Percentiles rank a stretch among this genome's conserved stretches.
These are phyloP conservation scores for Monosporozyma siamensis DNA, from an alignment of 805 yeast species.

Conservation along the genomic window DNA sequence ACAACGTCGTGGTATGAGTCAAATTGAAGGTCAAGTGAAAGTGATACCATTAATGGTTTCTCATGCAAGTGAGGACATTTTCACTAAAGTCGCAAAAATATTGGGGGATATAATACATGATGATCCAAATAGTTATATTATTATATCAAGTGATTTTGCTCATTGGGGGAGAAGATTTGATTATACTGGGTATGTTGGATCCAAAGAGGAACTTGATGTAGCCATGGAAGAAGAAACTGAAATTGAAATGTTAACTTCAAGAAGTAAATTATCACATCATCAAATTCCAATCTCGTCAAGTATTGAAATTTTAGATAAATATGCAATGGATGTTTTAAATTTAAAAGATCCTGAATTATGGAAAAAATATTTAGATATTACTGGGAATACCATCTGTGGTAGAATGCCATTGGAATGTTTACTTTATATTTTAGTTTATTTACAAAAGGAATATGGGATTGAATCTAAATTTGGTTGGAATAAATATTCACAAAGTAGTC, in stretches of 20 bases:
- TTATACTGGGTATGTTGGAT: conserved; percentile 42
- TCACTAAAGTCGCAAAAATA: conserved; percentile 36
- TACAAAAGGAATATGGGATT: conserved; percentile 4
- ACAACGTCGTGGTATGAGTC: conserved; percentile 31
- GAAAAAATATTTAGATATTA: conserved; percentile 52
- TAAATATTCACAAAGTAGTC: conserved; percentile 70
- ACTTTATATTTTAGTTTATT: conserved; percentile 36
- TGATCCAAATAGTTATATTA: conserved; percentile 51
- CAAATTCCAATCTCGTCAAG: conserved; percentile 53
- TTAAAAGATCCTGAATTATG: conserved; percentile 38
- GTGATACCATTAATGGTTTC: conserved; percentile 80
- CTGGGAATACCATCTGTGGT: conserved; percentile 92
- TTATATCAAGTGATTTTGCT: conserved; percentile 72
- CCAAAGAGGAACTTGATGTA: conserved; percentile 18
- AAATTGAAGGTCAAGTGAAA: conserved; percentile 27
- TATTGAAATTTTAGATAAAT: conserved; percentile 62
- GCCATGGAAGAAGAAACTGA: conserved; percentile 29
- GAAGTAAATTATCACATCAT: conserved; percentile 22
- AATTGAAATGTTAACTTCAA: conserved; percentile 22
- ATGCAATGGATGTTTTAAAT: conserved; percentile 49
- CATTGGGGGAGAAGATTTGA: conserved; percentile 80
- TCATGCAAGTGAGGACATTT: conserved; percentile 40
- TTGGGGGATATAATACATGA: conserved; percentile 50
- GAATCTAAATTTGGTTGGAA: conserved; percentile 51
- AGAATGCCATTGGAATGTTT: conserved; percentile 69